phyloP scores from a whole-genome alignment of 257 asterid genomes.

The Pogostemon cablin region DNA sequence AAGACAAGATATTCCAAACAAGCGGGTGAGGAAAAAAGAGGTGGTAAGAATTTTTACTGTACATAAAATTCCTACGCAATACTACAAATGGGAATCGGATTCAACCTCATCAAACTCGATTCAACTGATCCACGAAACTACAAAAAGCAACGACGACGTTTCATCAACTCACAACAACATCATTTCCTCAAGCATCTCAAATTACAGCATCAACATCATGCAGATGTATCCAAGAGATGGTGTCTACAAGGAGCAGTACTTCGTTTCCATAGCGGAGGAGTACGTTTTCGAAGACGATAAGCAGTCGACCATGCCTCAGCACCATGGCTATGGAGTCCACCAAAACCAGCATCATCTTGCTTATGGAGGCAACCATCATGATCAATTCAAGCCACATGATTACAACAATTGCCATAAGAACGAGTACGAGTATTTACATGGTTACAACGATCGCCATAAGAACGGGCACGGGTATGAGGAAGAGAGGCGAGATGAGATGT shows the following conservation, averaged over 20 bases:
- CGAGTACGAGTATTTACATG: background rate
- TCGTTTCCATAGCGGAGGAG: background rate
- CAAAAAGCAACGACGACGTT: background rate
- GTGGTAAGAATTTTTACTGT: slow-evolving; percentile 5
- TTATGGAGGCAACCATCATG: background rate
- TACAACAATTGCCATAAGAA: background rate
- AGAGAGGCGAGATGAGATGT: background rate
- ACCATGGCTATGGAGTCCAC: background rate
- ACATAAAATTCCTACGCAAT: slow-evolving; percentile 1
- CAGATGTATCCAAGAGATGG: slow-evolving; percentile 26
- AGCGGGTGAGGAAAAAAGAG: slow-evolving; percentile 16
- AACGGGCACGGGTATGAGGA: background rate
- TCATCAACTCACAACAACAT: background rate
- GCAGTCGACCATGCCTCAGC: background rate
- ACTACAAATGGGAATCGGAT: slow-evolving; percentile 18
- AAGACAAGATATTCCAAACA: background rate
- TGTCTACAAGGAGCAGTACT: slow-evolving; percentile 3
- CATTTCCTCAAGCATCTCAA: background rate
- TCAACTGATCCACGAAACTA: background rate
- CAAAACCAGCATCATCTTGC: background rate
- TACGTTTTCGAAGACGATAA: background rate
- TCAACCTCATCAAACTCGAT: slow-evolving; percentile 23
- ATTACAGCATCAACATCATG: background rate
- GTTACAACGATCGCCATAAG: background rate
- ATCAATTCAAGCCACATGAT: background rate